These are phyloP conservation scores for Aspergillus nidulans DNA, from an alignment of 495 filamentous ascomycete genomes.

Conservation along the genomic window DNA sequence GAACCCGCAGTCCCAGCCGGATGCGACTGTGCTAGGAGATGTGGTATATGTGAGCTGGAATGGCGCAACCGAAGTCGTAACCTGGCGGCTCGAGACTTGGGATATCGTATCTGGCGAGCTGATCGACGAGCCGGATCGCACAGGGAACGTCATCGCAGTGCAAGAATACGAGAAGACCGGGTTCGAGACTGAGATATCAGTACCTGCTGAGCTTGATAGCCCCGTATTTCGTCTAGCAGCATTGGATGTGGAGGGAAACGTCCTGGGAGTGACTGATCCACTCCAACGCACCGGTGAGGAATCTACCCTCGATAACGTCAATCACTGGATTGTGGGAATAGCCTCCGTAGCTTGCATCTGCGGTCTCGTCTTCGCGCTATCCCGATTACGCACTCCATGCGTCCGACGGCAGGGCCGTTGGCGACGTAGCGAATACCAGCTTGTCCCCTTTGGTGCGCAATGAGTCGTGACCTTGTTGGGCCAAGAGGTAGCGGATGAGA, in stretches of 20 bases:
- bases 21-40: conserved; percentile 22
- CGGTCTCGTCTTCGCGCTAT: conserved; percentile 14
- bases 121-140: conserved; percentile 1
- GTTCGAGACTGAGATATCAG: conserved; percentile 22
- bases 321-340: conserved; percentile 14
- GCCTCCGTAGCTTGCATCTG: conserved; percentile 8
- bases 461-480: neutral
- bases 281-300: conserved; percentile 9
- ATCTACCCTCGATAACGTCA: neutral
- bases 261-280: conserved; percentile 18
- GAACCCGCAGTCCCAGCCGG: conserved; percentile 25
- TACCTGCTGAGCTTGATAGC: conserved; percentile 11
- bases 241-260: conserved; percentile 19
- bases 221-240: conserved; percentile 20
- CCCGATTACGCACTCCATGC: conserved; percentile 5
- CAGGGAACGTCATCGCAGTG: conserved; percentile 1
- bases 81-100: conserved; percentile 35
- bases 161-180: conserved; percentile 16
- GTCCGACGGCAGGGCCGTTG: conserved; percentile 1
- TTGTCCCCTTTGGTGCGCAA: conserved; percentile 15
- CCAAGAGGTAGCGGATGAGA: too few species aligned
- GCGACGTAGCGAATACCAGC: conserved; percentile 13
- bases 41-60: conserved; percentile 43
- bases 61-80: conserved; percentile 40
- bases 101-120: conserved; percentile 11